phyloP scores from a whole-genome alignment of 2,329 filamentous ascomycete genomes.

The Ophiostoma tasmaniense region DNA sequence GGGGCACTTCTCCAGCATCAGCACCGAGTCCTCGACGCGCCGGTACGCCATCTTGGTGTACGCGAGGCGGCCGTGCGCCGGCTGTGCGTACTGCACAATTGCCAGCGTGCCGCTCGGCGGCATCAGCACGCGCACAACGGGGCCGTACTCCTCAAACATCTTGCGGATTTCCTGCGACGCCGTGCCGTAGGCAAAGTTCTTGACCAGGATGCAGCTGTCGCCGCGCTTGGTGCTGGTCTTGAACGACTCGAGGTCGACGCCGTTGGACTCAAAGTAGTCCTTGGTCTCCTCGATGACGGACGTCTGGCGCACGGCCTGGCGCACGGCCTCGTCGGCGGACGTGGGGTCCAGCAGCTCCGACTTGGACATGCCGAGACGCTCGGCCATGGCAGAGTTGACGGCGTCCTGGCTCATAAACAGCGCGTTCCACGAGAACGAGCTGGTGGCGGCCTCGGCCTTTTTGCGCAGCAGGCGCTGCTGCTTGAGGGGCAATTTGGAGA shows the following conservation, averaged over 20 bases:
- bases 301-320: constrained; percentile 90
- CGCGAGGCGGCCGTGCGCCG: constrained; percentile 71
- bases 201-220: constrained; percentile 80
- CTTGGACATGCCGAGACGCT: constrained; percentile 81
- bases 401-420: constrained; percentile 98
- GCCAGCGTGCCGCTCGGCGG: constrained; percentile 89
- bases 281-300: constrained; percentile 93
- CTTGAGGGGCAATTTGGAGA: constrained; percentile 88
- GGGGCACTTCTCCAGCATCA: constrained; percentile 91
- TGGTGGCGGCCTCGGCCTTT: constrained; percentile 68
- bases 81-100: constrained; percentile 77
- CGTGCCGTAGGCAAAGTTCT: constrained; percentile 86
- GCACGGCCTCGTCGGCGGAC: constrained; percentile 85
- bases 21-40: constrained; percentile 79
- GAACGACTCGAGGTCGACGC: constrained; percentile 87
- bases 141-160: constrained; percentile 78
- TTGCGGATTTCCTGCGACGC: constrained; percentile 68
- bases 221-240: constrained; percentile 68
- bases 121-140: constrained; percentile 76
- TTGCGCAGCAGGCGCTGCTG: constrained; percentile 87
- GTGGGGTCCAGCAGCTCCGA: constrained; percentile 91
- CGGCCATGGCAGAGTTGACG: constrained; percentile 81
- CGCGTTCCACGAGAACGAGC: constrained; percentile 95
- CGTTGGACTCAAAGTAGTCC: constrained; percentile 77
- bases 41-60: constrained; percentile 82